Base-by-base conservation (phyloP, 169 alveolate genomes). In the Hepatocystis sp. region DNA sequence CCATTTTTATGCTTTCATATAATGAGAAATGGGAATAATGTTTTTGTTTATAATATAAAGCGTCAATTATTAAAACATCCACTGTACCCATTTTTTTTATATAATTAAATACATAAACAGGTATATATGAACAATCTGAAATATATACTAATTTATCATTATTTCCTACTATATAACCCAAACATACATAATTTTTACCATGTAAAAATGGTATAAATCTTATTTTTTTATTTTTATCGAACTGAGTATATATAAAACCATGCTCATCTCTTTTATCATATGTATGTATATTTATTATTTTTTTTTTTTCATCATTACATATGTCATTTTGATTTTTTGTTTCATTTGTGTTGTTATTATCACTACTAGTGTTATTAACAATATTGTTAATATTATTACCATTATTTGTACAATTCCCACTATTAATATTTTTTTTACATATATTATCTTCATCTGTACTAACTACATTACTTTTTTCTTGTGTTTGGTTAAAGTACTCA, bases 11-110 rank as follows among this genome's bases (percentile, higher is more conserved):
- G 46, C 86, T 71, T 58, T 71, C 76, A 47, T 71, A 51, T 32
- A 71, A 19, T 1, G 86, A 71, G 13, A 71, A 71, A 58, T 71
- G 86, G 17, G 86, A 71, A 56, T 71, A 71, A 42, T 71, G 86
- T 44, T 71, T 71, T 58, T 46, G 21, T 8, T 56, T 71, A 56
- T 71, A 71, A 58, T 52, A 71, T 7, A 71, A 52, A 32, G 86
- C 86, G 30, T 71, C 86, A 42, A 71, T 71, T 4, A 71, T 23
- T 71, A 71, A 46, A 15, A 71, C 47, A n/a, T 71, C 86, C 15
- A 34, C 42, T n/a, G 86, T 13, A 1, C 64, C 76, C 3, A 71
- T 7, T 34, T 71, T 71, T 51, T 71, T 71, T 13, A 71, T 71
- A 51, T 71, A 71, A n/a, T 71, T 65, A 34, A 71, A 4, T 30